These are phyloP conservation scores for Trichosanthes cucumerina DNA, from an alignment of 306 rosid genomes.

Conservation along the genomic window DNA sequence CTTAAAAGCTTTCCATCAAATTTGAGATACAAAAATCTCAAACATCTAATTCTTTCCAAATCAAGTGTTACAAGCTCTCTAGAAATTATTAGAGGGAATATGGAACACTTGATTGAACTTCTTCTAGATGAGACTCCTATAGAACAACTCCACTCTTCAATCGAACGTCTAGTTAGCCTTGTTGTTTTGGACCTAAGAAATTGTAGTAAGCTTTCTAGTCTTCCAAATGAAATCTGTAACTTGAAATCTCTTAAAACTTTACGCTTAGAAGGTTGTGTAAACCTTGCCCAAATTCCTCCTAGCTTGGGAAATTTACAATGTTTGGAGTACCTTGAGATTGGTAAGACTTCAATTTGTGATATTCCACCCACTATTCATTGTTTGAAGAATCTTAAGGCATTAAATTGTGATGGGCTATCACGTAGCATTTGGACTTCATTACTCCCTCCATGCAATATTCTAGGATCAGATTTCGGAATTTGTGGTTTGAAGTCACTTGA, in stretches of 20 bases:
- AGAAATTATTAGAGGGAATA: not conserved
- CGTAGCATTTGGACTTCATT: not conserved
- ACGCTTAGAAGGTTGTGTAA: not conserved
- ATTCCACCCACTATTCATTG: not conserved
- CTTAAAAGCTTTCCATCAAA: not conserved
- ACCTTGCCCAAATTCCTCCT: not conserved
- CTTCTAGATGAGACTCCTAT: not conserved
- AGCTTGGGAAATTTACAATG: not conserved
- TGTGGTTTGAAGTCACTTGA: conserved; percentile 1
- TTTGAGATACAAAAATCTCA: not conserved
- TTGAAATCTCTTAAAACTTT: not conserved
- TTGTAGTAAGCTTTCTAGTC: not conserved
- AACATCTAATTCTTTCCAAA: not conserved
- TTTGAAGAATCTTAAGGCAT: not conserved
- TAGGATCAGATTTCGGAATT: not conserved
- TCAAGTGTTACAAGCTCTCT: not conserved
- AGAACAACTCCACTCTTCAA: not conserved
- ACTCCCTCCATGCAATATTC: not conserved
- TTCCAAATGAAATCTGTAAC: not conserved
- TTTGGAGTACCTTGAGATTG: not conserved
- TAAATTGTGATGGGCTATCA: not conserved
- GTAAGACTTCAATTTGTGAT: not conserved
- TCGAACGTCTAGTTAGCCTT: not conserved
- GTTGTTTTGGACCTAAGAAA: not conserved
- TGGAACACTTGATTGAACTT: not conserved